A percentile compares a stretch with the other conserved stretches of the same genome.
phyloP scores from a whole-genome alignment of 441 rosid species.

The Pelargonium australe region DNA sequence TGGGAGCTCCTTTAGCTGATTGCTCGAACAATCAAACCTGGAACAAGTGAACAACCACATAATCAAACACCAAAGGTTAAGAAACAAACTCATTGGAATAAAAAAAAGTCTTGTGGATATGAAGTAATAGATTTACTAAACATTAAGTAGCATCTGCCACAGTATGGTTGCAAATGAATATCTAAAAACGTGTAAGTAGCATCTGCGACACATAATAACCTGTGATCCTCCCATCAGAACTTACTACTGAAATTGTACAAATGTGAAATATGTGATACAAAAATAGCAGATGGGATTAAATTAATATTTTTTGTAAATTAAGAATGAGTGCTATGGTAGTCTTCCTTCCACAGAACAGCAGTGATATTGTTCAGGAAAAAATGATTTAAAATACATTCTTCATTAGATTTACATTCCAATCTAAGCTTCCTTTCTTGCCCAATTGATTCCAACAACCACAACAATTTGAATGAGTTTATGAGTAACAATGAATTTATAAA shows the following conservation, averaged over 20 bases:
- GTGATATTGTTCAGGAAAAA: too few relatives aligned
- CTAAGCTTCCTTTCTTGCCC: too few relatives aligned
- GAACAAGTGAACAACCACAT: constrained; percentile 21
- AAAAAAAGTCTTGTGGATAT: neutral
- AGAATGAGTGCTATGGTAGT: too few relatives aligned
- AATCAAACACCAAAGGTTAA: constrained; percentile 12
- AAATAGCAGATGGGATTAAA: too few relatives aligned
- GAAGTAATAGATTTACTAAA: neutral
- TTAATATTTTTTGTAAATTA: too few relatives aligned
- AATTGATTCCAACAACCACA: too few relatives aligned
- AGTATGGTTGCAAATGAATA: constrained; percentile 1
- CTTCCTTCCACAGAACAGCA: too few relatives aligned
- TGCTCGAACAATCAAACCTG: constrained; percentile 84
- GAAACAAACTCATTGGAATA: neutral
- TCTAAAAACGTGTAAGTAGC: neutral
- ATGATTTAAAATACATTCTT: too few relatives aligned
- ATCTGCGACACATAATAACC: neutral
- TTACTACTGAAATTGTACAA: neutral
- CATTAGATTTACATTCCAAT: too few relatives aligned
- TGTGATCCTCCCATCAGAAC: neutral
- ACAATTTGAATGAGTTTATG: too few relatives aligned
- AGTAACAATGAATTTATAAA: too few relatives aligned
- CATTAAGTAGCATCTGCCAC: neutral
- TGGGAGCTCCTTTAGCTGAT: constrained; percentile 71
- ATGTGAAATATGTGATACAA: neutral